Evolutionary conservation across 164 flowering plant species (phyloP), one percentile per base, ranked within the genome.

Genomic region (Warburgia ugandensis): DNA sequence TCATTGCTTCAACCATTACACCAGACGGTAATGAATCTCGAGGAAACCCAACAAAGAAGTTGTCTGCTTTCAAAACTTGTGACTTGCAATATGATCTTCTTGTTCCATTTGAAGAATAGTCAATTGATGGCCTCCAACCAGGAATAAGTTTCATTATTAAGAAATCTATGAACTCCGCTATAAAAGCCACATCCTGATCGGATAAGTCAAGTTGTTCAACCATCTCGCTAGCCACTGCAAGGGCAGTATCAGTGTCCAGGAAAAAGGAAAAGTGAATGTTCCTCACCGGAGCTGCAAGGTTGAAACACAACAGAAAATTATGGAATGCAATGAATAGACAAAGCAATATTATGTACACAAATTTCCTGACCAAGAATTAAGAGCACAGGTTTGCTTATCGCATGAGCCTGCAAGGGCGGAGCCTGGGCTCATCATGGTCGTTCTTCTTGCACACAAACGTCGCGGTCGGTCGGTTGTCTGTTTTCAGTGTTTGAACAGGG

Each of bases 171-270:
- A 85, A 66, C 68, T 72, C 83, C 9, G 80, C 72, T 53, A 83
- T 76, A 43, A 68, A 52, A 27, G 61, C 45, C 52, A 77, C 76
- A 57, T 80, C 84, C 35, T 82, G 70, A 29, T 55, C 45, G 17
- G 67, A 65, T 47, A 82, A 62, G 1, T 74, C 73, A 29, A 84
- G 78, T 49, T 81, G 79, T 45, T 83, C 86, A 25, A 75, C 83
- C 96, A 88, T 84, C 72, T 88, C 96, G 51, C 65, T 54, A 17
- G 85, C 83, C 3, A 88, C 73, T 25, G 85, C 71, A 11, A 54
- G 38, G 22, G 80, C 73, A 36, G 91, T 83, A 68, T 88, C 97
- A 21, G 66, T 47, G 38, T 78, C 65, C 6, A 79, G 79, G 64
- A 75, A 81, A 64, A 79, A 85, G 4, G 37, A 19, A 57, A 85